phyloP scores from a whole-genome alignment of 805 yeast genomes.

The Kazachstania kunashirensis region DNA sequence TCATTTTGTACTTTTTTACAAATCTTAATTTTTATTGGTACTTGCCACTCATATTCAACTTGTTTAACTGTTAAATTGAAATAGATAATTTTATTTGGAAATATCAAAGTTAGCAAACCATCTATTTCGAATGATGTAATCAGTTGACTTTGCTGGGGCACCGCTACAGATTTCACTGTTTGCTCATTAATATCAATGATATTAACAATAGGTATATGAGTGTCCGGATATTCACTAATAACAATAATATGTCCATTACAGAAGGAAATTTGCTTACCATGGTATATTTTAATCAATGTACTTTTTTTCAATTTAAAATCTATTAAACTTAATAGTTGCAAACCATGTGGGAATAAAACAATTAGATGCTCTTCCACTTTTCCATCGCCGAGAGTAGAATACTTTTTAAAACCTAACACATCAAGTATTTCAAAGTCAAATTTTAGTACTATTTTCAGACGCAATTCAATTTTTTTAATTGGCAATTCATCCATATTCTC shows the following conservation, averaged over 20 bases:
- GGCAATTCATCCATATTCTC: slow-evolving; percentile 25
- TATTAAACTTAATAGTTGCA: slow-evolving; percentile 21
- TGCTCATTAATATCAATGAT: slow-evolving; percentile 14
- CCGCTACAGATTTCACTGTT: slow-evolving; percentile 6
- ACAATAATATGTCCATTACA: slow-evolving; percentile 16
- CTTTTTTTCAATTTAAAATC: slow-evolving; percentile 22
- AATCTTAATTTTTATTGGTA: slow-evolving; percentile 13
- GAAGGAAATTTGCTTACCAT: slow-evolving; percentile 15
- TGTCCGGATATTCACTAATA: slow-evolving; percentile 8
- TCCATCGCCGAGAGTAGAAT: slow-evolving; percentile 10
- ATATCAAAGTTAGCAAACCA: slow-evolving; percentile 12
- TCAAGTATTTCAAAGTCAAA: slow-evolving; percentile 26
- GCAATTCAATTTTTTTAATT: slow-evolving; percentile 23
- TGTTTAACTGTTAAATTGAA: slow-evolving; percentile 13
- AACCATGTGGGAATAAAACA: slow-evolving; percentile 24
- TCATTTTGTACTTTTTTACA: slow-evolving; percentile 16
- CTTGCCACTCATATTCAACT: slow-evolving; percentile 8
- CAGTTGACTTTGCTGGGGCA: slow-evolving; percentile 7
- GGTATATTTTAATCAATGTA: slow-evolving; percentile 14
- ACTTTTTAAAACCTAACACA: slow-evolving; percentile 19
- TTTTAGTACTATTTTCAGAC: slow-evolving; percentile 25
- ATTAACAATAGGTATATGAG: neutral
- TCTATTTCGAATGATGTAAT: slow-evolving; percentile 9
- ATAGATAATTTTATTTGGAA: slow-evolving; percentile 10
- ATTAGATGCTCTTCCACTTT: slow-evolving; percentile 18